phyloP scores from a whole-genome alignment of 257 asterid genomes.

The Ilex asprella region DNA sequence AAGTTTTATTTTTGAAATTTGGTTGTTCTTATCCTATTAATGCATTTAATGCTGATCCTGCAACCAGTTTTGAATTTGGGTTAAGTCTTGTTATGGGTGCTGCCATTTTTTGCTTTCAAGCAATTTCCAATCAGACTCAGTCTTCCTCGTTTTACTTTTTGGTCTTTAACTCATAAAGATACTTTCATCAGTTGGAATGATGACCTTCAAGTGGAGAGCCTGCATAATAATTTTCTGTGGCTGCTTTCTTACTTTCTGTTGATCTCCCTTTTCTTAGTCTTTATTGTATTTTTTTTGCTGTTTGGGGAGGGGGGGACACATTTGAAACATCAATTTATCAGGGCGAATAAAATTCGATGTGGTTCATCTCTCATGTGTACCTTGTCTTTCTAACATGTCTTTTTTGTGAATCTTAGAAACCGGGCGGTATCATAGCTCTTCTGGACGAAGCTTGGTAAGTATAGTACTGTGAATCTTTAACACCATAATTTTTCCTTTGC shows the following conservation, averaged over 20 bases:
- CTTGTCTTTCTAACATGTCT: conserved; percentile 12
- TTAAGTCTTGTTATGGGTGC: too few species aligned
- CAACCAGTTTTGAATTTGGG: too few species aligned
- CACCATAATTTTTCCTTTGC: not conserved
- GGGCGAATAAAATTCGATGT: too few species aligned
- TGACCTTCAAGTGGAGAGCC: not conserved
- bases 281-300: too few species aligned
- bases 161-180: not conserved
- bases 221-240: not conserved
- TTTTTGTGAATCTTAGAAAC: conserved; percentile 52
- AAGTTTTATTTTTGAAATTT: too few species aligned
- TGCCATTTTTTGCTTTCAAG: too few species aligned
- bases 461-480: not conserved
- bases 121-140: too few species aligned
- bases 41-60: too few species aligned
- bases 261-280: not conserved
- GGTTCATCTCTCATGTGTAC: not conserved
- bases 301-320: too few species aligned
- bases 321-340: too few species aligned
- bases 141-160: too few species aligned
- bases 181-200: not conserved
- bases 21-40: too few species aligned
- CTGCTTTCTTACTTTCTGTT: not conserved
- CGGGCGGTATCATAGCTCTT: conserved; percentile 97
- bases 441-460: conserved; percentile 98